Conservation (phyloP, 805 yeast species). For the Candida nemodendra region DNA sequence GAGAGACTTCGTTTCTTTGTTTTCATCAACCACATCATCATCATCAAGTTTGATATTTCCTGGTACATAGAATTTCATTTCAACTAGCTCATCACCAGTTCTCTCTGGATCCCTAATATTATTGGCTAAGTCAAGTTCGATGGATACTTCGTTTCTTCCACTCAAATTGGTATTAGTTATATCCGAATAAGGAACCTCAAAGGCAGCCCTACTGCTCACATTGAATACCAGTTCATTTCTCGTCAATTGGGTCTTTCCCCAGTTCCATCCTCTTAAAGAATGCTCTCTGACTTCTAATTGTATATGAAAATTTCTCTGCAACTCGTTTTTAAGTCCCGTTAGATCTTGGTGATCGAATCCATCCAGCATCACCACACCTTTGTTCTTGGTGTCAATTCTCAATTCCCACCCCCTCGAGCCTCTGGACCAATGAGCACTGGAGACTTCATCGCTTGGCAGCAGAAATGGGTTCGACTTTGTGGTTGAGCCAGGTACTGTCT, state of each 20-base stretch:
- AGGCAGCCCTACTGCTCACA: constrained; percentile 83
- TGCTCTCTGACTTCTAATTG: constrained; percentile 84
- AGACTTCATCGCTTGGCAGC: constrained; percentile 81
- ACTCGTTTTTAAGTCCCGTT: constrained; percentile 74
- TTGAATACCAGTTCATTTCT: constrained; percentile 86
- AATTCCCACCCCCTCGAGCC: constrained; percentile 91
- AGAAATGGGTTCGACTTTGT: constrained; percentile 72
- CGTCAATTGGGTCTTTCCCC: constrained; percentile 94
- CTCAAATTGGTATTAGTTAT: constrained; percentile 85
- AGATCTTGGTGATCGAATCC: constrained; percentile 90
- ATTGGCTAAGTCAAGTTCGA: constrained; percentile 65
- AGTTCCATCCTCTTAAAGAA: constrained; percentile 97
- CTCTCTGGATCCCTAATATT: constrained; percentile 48
- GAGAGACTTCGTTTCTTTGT: constrained; percentile 53
- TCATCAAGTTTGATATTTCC: constrained; percentile 60
- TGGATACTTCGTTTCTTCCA: constrained; percentile 89
- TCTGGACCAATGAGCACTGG: constrained; percentile 84
- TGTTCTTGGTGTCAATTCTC: constrained; percentile 83
- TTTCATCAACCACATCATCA: constrained; percentile 39
- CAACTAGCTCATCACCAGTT: constrained; percentile 95
- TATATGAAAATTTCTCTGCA: constrained; percentile 71
- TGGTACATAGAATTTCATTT: constrained; percentile 89
- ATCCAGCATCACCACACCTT: constrained; percentile 83
- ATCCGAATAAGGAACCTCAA: constrained; percentile 82
- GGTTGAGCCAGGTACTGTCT: constrained; percentile 39